Evolutionary conservation across 106 monocot genomes (phyloP).

Genomic region (Acanthochlamys bracteata): DNA sequence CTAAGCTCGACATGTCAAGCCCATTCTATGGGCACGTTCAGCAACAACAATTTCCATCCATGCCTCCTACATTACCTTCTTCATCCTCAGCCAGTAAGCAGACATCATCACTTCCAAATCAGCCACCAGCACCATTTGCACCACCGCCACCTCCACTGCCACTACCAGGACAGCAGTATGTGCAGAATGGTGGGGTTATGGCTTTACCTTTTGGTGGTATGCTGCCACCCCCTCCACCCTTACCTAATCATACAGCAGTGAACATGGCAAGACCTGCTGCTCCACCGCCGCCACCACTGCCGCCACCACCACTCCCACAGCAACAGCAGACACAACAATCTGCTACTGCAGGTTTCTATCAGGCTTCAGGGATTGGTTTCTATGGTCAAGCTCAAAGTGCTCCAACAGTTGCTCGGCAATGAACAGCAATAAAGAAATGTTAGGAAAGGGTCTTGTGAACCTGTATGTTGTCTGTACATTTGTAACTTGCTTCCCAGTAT

Average conservation of each 20-base stretch:
- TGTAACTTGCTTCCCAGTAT: neutral
- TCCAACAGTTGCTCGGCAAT: constrained; percentile 45
- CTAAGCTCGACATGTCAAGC: constrained; percentile 40
- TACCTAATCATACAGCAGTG: constrained; percentile 23
- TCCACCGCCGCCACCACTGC: constrained; percentile 26
- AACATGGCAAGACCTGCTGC: constrained; percentile 29
- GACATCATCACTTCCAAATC: constrained; percentile 20
- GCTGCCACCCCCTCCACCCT: constrained; percentile 47
- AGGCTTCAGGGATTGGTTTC: constrained; percentile 50
- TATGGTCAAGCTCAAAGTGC: constrained; percentile 40
- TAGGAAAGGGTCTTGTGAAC: neutral
- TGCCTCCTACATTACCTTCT: constrained; percentile 18
- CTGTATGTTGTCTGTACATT: constrained; percentile 20
- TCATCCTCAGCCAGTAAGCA: constrained; percentile 10
- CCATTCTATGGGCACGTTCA: constrained; percentile 22
- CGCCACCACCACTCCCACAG: constrained; percentile 9
- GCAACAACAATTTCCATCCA: constrained; percentile 18
- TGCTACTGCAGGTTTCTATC: constrained; percentile 43
- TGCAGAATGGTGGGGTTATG: constrained; percentile 30
- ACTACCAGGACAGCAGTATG: constrained; percentile 21
- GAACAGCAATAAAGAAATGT: neutral
- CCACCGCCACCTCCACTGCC: constrained; percentile 36
- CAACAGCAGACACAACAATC: constrained; percentile 24
- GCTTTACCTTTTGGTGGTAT: constrained; percentile 27
- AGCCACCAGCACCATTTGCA: constrained; percentile 17